Conservation (phyloP, 345 rosid genomes). For the Citrus inodora region DNA sequence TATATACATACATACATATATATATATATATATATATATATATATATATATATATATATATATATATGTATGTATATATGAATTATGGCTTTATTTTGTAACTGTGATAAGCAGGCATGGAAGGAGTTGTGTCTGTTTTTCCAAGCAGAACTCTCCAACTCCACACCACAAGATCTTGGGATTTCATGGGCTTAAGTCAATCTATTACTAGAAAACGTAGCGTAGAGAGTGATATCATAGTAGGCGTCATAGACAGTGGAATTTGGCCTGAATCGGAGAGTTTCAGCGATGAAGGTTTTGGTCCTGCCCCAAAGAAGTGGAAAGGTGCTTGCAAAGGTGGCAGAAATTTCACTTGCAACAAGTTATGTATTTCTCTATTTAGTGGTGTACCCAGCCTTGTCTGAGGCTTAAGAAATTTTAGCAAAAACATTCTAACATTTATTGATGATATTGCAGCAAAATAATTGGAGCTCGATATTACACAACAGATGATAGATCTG, state of each 20-base stretch:
- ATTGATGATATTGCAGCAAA: slow-evolving; percentile 27
- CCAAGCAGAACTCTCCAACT: slow-evolving; percentile 22
- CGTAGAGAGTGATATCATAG: slow-evolving; percentile 22
- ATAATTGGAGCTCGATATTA: slow-evolving; percentile 42
- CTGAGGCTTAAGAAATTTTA: neutral
- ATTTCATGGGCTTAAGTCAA: slow-evolving; percentile 33
- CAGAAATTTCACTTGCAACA: slow-evolving; percentile 46
- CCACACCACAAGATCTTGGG: slow-evolving; percentile 47
- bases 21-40: no score
- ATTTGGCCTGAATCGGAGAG: slow-evolving; percentile 46
- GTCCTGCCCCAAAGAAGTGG: slow-evolving; percentile 51
- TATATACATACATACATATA: no score
- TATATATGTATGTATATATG: no score
- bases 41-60: no score
- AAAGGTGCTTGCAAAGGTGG: slow-evolving; percentile 40
- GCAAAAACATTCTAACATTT: neutral
- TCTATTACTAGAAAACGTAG: neutral
- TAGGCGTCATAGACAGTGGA: slow-evolving; percentile 42
- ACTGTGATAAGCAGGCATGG: slow-evolving; percentile 9
- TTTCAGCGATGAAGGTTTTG: slow-evolving; percentile 42
- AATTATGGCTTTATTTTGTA: neutral
- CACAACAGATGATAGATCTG: no score
- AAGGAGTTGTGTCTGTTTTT: slow-evolving; percentile 33
- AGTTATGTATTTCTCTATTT: slow-evolving; percentile 21
- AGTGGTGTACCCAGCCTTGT: no score